phyloP scores from a whole-genome alignment of 2,329 filamentous ascomycete genomes.

The Triangularia setosa region DNA sequence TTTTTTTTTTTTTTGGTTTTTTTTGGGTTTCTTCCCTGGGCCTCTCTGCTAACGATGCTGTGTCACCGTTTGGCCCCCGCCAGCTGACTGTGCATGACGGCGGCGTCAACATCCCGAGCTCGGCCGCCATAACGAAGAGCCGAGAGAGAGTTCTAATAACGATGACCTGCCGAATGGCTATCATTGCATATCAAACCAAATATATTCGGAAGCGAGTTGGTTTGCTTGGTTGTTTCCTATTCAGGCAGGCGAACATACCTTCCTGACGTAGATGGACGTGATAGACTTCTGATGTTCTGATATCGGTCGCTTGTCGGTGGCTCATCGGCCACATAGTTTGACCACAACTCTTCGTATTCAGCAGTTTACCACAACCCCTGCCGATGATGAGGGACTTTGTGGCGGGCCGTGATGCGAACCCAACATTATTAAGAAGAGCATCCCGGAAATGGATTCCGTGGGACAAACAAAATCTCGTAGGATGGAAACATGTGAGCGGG shows the following conservation, averaged over 20 bases:
- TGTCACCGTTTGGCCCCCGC: conserved; percentile 5
- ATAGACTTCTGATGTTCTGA: not conserved
- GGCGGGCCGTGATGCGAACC: not conserved
- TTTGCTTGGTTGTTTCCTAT: not conserved
- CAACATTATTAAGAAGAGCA: not conserved
- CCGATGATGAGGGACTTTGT: conserved; percentile 5
- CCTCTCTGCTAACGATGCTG: not conserved
- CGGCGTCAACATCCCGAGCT: conserved; percentile 1
- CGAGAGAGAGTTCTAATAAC: not conserved
- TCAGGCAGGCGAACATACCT: not conserved
- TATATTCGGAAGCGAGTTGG: not conserved
- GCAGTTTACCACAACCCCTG: not conserved
- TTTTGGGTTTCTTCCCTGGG: not conserved
- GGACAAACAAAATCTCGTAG: conserved; percentile 5
- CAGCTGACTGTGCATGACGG: conserved; percentile 6
- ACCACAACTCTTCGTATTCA: not conserved
- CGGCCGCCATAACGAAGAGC: conserved; percentile 4
- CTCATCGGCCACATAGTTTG: not conserved
- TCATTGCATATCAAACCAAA: not conserved
- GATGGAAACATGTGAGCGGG: conserved; percentile 7
- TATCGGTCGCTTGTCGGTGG: not conserved
- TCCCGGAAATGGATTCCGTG: conserved; percentile 5
- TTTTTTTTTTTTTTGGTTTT: not conserved
- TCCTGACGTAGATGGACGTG: not conserved
- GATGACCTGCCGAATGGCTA: not conserved